These are phyloP conservation scores for Graphilbum fragrans DNA, from an alignment of 2,329 filamentous ascomycete species.

Conservation along the genomic window DNA sequence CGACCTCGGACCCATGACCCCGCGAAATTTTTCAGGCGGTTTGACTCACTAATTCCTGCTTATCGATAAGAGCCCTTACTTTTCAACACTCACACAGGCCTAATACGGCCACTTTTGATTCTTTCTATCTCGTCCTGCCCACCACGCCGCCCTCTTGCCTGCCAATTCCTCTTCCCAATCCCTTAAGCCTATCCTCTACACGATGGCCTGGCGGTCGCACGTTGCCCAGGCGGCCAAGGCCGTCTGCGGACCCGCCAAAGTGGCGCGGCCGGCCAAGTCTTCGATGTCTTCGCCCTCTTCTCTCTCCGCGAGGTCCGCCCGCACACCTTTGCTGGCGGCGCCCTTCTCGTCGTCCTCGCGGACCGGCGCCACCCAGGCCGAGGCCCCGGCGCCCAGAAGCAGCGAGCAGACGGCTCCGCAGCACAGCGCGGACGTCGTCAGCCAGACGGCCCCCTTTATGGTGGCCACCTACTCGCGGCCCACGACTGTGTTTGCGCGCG, in stretches of 20 bases:
- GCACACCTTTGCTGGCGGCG: neutral
- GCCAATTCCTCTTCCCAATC: neutral
- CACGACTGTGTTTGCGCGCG: slow-evolving; percentile 77
- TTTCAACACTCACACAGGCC: neutral
- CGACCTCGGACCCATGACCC: neutral
- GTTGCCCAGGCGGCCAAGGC: slow-evolving; percentile 6
- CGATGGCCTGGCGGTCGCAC: slow-evolving; percentile 9
- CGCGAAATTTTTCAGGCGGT: neutral
- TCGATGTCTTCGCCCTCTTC: neutral
- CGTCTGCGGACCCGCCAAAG: slow-evolving; percentile 2
- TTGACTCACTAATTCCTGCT: neutral
- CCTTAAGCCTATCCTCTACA: neutral
- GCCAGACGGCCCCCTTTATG: slow-evolving; percentile 76
- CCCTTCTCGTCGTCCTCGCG: neutral
- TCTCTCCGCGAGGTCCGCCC: neutral
- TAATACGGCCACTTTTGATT: neutral
- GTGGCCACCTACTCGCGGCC: slow-evolving; percentile 90
- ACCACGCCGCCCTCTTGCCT: neutral
- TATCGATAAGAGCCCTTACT: neutral
- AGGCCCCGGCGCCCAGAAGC: neutral
- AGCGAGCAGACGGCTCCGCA: slow-evolving; percentile 1
- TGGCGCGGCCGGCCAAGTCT: neutral
- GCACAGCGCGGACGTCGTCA: slow-evolving; percentile 57
- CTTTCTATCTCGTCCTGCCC: neutral
- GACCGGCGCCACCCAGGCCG: slow-evolving; percentile 1